A percentile compares a stretch with the other conserved stretches of the same genome.
Evolutionary conservation across 257 asterid species (phyloP).

Genomic region (Mitragyna speciosa): DNA sequence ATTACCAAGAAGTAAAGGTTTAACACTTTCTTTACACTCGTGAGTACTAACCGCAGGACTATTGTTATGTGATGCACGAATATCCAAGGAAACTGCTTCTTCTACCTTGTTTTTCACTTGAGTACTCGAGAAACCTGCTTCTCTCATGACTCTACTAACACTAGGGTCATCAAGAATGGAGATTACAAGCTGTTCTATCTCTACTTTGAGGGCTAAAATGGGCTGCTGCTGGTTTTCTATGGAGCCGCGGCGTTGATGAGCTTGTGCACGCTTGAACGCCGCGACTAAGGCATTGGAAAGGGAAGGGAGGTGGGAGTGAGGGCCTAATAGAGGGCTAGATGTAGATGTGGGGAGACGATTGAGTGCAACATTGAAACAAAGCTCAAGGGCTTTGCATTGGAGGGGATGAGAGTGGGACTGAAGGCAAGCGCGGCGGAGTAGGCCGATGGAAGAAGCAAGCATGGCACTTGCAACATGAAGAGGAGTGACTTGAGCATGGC

Average conservation of each 20-base stretch:
- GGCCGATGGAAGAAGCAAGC: constrained; percentile 60
- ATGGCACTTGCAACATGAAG: constrained; percentile 88
- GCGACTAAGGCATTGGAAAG: constrained; percentile 96
- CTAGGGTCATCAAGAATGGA: constrained; percentile 94
- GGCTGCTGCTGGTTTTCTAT: constrained; percentile 81
- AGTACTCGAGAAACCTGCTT: constrained; percentile 87
- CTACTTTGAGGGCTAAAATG: constrained; percentile 73
- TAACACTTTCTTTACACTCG: constrained; percentile 34
- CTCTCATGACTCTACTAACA: constrained; percentile 95
- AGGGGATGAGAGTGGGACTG: constrained; percentile 89
- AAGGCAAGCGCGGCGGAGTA: constrained; percentile 74
- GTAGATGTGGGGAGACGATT: constrained; percentile 89
- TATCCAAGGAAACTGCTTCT: constrained; percentile 42
- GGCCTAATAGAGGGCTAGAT: constrained; percentile 52
- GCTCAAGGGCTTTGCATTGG: constrained; percentile 94
- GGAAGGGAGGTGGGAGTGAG: constrained; percentile 68
- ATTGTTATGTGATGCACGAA: constrained; percentile 3
- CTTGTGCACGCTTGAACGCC: constrained; percentile 93
- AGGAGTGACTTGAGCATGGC: constrained; percentile 94
- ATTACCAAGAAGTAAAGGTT: constrained; percentile 40
- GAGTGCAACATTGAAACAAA: constrained; percentile 91
- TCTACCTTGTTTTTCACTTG: constrained; percentile 83
- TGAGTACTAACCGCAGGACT: constrained; percentile 15
- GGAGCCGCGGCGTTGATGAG: constrained; percentile 89
- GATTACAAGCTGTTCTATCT: constrained; percentile 70